phyloP scores from a whole-genome alignment of 257 asterid species.

The Coffea eugenioides region DNA sequence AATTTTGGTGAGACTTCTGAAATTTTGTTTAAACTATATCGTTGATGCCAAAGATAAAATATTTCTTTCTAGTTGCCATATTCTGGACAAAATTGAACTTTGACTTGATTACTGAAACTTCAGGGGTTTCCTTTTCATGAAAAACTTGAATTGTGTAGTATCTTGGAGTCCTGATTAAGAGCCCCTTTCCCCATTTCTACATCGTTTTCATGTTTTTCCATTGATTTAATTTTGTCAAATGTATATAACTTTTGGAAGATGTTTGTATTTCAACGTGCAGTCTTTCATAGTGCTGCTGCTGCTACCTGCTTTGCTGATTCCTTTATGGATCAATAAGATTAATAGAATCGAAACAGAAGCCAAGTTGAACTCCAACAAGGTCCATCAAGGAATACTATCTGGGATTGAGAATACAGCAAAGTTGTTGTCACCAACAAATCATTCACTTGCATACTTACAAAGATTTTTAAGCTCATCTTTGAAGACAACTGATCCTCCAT shows the following conservation, averaged over 20 bases:
- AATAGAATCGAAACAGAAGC: slow-evolving; percentile 31
- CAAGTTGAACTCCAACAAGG: slow-evolving; percentile 17
- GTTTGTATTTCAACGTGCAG: slow-evolving; percentile 25
- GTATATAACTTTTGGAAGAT: background rate
- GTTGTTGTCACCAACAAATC: slow-evolving; percentile 13
- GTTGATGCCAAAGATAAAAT: background rate
- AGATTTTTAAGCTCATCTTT: slow-evolving; percentile 3
- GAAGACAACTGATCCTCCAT: slow-evolving; percentile 7
- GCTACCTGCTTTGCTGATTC: slow-evolving; percentile 36
- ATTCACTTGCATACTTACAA: slow-evolving; percentile 2
- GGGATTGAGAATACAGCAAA: slow-evolving; percentile 24
- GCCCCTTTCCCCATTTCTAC: background rate
- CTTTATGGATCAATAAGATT: slow-evolving; percentile 45
- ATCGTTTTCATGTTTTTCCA: background rate
- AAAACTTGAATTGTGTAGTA: background rate
- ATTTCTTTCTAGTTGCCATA: background rate
- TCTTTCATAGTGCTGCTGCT: slow-evolving; percentile 33
- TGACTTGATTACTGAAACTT: background rate
- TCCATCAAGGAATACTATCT: slow-evolving; percentile 21
- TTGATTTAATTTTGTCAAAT: background rate
- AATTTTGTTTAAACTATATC: background rate
- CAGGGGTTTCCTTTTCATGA: background rate
- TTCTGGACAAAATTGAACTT: background rate
- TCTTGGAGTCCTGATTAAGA: background rate
- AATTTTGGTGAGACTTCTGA: slow-evolving; percentile 31